Conservation (phyloP, 257 asterid genomes). For the Nicotiana sylvestris region DNA sequence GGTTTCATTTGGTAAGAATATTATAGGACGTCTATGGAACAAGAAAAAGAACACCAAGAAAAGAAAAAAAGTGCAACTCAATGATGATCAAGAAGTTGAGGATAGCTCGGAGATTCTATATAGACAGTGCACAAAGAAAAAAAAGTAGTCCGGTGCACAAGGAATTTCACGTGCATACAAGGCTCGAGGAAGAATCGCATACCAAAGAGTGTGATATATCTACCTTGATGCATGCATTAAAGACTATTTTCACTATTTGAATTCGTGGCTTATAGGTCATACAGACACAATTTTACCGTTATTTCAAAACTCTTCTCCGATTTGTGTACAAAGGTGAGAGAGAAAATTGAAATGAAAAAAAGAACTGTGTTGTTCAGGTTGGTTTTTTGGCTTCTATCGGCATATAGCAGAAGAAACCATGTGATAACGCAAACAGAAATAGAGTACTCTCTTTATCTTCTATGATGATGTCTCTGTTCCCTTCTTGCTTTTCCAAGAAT, state of each 20-base stretch:
- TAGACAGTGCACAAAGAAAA: too few relatives aligned
- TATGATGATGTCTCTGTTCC: not conserved
- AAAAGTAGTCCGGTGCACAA: too few relatives aligned
- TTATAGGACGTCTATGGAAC: constrained; percentile 14
- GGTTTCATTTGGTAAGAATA: constrained; percentile 28
- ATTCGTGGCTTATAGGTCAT: too few relatives aligned
- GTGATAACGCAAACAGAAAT: not conserved
- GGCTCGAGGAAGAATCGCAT: too few relatives aligned
- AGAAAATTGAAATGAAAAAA: too few relatives aligned
- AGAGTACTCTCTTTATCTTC: not conserved
- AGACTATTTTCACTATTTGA: too few relatives aligned
- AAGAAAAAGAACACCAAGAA: constrained; percentile 17
- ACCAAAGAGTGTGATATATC: too few relatives aligned
- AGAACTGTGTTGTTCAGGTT: not conserved
- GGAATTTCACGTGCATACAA: too few relatives aligned
- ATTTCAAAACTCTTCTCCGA: too few relatives aligned
- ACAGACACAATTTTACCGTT: too few relatives aligned
- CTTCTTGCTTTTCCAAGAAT: not conserved
- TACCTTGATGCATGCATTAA: too few relatives aligned
- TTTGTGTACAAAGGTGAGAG: too few relatives aligned
- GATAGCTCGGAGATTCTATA: constrained; percentile 21
- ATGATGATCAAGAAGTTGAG: constrained; percentile 20
- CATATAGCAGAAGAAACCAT: not conserved
- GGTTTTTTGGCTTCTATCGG: not conserved
- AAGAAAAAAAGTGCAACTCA: not conserved